Evolutionary conservation across 345 rosid species (phyloP).

Genomic region (Erysimum cheiranthoides): DNA sequence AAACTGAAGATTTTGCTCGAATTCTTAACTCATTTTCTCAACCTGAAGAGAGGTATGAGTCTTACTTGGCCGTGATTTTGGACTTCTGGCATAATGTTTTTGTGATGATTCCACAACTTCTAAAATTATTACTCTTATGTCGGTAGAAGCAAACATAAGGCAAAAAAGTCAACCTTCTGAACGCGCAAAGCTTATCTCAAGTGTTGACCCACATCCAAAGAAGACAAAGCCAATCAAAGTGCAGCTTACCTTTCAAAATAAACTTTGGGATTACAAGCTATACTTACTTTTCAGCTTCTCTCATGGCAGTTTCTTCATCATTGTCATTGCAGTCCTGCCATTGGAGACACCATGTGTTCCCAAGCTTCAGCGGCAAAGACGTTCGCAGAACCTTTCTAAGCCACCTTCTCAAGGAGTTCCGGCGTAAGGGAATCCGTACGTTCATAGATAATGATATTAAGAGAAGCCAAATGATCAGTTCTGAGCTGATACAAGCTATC

Average conservation of each 20-base stretch:
- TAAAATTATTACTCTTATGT: background rate
- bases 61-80: background rate
- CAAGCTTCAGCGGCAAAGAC: conserved; percentile 37
- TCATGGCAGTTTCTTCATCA: conserved; percentile 22
- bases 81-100: background rate
- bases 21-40: background rate
- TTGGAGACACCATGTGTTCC: conserved; percentile 35
- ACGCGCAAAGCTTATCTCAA: background rate
- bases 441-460: conserved; percentile 30
- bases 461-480: conserved; percentile 31
- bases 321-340: conserved; percentile 26
- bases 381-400: conserved; percentile 39
- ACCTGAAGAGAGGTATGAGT: no score
- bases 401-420: conserved; percentile 37
- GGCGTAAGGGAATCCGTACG: conserved; percentile 24
- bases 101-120: background rate
- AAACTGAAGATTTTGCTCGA: background rate
- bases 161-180: background rate
- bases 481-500: conserved; percentile 30
- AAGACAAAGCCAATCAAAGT: background rate
- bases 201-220: background rate
- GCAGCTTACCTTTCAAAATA: background rate
- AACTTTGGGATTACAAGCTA: background rate
- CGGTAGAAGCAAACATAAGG: background rate
- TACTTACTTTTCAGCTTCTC: background rate